phyloP scores from a whole-genome alignment of 352 stramenopile genomes.

The Phytophthora palmivora region DNA sequence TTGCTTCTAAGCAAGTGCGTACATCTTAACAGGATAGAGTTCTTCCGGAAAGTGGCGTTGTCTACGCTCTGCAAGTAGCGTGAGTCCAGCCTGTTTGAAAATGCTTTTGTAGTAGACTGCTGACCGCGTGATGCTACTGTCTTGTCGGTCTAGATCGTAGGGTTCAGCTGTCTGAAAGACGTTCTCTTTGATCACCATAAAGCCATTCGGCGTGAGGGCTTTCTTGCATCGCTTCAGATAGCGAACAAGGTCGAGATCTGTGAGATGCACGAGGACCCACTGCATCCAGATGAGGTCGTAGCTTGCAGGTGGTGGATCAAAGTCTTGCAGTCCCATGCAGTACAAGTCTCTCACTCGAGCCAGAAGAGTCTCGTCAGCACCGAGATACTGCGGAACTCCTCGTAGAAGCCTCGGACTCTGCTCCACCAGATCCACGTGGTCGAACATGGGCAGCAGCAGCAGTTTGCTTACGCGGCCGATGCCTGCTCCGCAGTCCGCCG shows the following conservation, averaged over 20 bases:
- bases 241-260: slow-evolving; percentile 93
- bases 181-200: slow-evolving; percentile 94
- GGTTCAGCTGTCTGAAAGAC: slow-evolving; percentile 63
- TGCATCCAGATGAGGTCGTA: slow-evolving; percentile 98
- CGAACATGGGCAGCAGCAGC: slow-evolving; percentile 90
- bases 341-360: slow-evolving; percentile 77
- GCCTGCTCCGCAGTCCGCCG: slow-evolving; percentile 88
- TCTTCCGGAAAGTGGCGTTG: slow-evolving; percentile 95
- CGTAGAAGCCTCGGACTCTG: slow-evolving; percentile 92
- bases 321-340: slow-evolving; percentile 94
- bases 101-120: slow-evolving; percentile 92
- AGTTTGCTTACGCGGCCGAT: slow-evolving; percentile 97
- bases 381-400: slow-evolving; percentile 91
- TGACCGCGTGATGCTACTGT: slow-evolving; percentile 94
- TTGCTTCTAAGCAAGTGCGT: slow-evolving; percentile 73
- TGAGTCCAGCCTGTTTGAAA: slow-evolving; percentile 92
- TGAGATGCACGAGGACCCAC: slow-evolving; percentile 96
- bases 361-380: slow-evolving; percentile 36
- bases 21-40: slow-evolving; percentile 96
- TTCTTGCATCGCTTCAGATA: slow-evolving; percentile 92
- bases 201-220: slow-evolving; percentile 61
- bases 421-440: slow-evolving; percentile 94
- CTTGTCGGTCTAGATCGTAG: slow-evolving; percentile 94
- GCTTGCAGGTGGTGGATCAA: slow-evolving; percentile 61
- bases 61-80: slow-evolving; percentile 78